Evolutionary conservation across 169 alveolate genomes (phyloP).

Genomic region (Plasmodium malariae): DNA sequence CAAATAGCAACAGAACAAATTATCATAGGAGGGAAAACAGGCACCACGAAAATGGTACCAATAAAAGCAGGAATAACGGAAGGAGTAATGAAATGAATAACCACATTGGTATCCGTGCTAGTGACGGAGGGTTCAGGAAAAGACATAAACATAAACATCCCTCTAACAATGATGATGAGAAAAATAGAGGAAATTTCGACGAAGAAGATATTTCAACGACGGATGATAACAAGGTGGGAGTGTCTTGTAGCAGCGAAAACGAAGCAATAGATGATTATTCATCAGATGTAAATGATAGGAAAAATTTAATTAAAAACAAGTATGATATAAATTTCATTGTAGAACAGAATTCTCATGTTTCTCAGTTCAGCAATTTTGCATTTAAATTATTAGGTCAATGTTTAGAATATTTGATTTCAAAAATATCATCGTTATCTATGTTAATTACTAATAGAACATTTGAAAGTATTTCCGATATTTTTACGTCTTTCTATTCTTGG

Average conservation of each 20-base stretch:
- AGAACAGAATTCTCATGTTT: slow-evolving; percentile 57
- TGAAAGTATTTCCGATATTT: slow-evolving; percentile 67
- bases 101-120: background rate
- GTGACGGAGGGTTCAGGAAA: background rate
- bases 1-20: background rate
- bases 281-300: slow-evolving; percentile 35
- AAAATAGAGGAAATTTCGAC: too few relatives aligned
- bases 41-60: background rate
- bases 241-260: background rate
- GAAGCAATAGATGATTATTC: background rate
- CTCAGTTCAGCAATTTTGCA: slow-evolving; percentile 68
- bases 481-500: slow-evolving; percentile 71
- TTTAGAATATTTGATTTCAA: slow-evolving; percentile 58
- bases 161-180: background rate
- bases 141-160: background rate
- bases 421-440: slow-evolving; percentile 46
- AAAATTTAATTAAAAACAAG: slow-evolving; percentile 37
- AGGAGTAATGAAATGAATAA: background rate
- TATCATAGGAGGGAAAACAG: background rate
- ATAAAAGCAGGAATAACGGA: background rate
- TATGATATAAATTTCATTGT: slow-evolving; percentile 65
- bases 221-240: slow-evolving; percentile 21
- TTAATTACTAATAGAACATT: slow-evolving; percentile 54
- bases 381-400: slow-evolving; percentile 58
- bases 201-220: slow-evolving; percentile 53